Evolutionary conservation across 768 basidiomycete genomes (phyloP), one percentile per base, ranked within the genome.

Genomic region (Pisolithus microcarpus): DNA sequence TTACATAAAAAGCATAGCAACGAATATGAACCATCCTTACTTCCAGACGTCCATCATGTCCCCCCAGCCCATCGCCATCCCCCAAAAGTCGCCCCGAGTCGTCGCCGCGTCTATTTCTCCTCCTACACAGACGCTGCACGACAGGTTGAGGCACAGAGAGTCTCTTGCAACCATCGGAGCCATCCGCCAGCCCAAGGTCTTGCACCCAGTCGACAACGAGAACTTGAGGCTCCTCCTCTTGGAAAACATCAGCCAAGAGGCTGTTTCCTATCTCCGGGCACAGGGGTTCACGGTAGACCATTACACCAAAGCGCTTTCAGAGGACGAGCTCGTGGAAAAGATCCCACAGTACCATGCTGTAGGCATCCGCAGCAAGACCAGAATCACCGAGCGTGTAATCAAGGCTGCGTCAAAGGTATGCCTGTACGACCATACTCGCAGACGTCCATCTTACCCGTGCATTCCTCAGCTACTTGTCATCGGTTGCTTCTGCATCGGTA

Each of bases 401-500:
- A 84, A 87, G 59, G 87, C 90, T 11, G 91, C 91, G 5, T 70
- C 83, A 48, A 91, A 91, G 78, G 95, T 86, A 62, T 45, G 79
- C 61, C 9, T 43, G 19, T 36, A 7, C 11, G 31, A 51, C 30
- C 26, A 36, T 48, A 13, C 24, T 30, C 38, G 18, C 5, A 18
- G 36, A 7, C 36, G 18, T 38, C 48, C 61, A 36, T 52, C 18
- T 10, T 28, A 21, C 11, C 23, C 18, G 18, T 36, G 19, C 4
- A 5, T 21, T 43, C 40, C 52, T 7, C 62, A 99, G 93, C 86
- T 99, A 43, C 79, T 97, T 11, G 90, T 85, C 62, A 91, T 98
- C 56, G 95, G 96, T 10, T 99, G 96, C 69, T 99, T 99, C 79
- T 99, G 96, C 72, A 99, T 99, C 57, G 96, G 96, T 46, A 94